phyloP scores from a whole-genome alignment of 108 stramenopile genomes.

The Skeletonema potamos region DNA sequence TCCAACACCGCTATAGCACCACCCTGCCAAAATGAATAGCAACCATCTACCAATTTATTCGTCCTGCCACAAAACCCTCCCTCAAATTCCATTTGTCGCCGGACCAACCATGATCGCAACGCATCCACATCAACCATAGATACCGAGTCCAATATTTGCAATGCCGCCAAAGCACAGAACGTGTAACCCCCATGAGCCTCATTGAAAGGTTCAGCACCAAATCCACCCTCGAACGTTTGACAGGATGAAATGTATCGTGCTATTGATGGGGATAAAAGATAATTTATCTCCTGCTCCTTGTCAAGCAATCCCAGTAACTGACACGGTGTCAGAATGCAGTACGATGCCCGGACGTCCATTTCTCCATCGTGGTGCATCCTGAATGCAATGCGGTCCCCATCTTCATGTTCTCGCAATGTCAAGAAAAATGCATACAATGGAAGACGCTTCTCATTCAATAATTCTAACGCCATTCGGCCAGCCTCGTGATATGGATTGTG shows the following conservation, averaged over 20 bases:
- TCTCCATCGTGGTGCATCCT: slow-evolving; percentile 98
- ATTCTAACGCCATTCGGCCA: slow-evolving; percentile 32
- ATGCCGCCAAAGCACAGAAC: slow-evolving; percentile 93
- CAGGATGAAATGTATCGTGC: slow-evolving; percentile 61
- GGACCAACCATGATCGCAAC: slow-evolving; percentile 80
- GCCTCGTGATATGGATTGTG: slow-evolving; percentile 13
- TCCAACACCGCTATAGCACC: slow-evolving; percentile 80
- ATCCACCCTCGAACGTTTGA: slow-evolving; percentile 98
- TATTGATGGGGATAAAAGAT: slow-evolving; percentile 17
- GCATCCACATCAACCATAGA: slow-evolving; percentile 56
- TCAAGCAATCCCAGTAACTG: slow-evolving; percentile 41
- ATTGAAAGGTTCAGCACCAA: slow-evolving; percentile 90
- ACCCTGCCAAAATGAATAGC: slow-evolving; percentile 99
- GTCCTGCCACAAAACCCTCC: slow-evolving; percentile 96
- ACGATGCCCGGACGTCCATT: slow-evolving; percentile 95
- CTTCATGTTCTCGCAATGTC: slow-evolving; percentile 36
- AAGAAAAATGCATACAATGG: slow-evolving; percentile 73
- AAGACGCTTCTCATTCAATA: slow-evolving; percentile 42
- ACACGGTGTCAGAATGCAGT: slow-evolving; percentile 75
- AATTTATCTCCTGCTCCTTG: slow-evolving; percentile 9
- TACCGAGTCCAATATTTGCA: slow-evolving; percentile 47
- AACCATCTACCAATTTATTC: slow-evolving; percentile 99
- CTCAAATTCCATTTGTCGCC: slow-evolving; percentile 89
- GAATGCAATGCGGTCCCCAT: slow-evolving; percentile 50
- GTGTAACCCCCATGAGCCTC: slow-evolving; percentile 99